phyloP scores from a whole-genome alignment of 2,329 filamentous ascomycete genomes.

The Cyanodermella asteris region DNA sequence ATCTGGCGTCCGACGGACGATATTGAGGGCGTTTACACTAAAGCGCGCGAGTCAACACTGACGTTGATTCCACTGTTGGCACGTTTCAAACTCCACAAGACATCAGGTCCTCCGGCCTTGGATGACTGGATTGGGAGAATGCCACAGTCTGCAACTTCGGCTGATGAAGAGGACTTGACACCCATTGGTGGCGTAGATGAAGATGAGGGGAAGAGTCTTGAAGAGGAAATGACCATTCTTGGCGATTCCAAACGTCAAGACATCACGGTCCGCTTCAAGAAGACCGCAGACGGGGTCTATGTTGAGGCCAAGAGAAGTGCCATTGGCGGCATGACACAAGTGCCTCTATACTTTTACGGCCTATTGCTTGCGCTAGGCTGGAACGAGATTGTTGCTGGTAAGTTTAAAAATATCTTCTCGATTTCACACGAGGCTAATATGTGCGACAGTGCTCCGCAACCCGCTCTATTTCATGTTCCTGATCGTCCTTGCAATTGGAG shows the following conservation, averaged over 20 bases:
- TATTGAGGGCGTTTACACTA: conserved; percentile 87
- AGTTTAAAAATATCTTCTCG: conserved; percentile 24
- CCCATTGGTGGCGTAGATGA: conserved; percentile 90
- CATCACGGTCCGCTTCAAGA: conserved; percentile 87
- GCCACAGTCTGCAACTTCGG: conserved; percentile 49
- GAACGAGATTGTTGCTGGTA: conserved; percentile 93
- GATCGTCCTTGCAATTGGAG: conserved; percentile 50
- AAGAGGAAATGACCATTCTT: conserved; percentile 92
- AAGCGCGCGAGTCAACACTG: conserved; percentile 76
- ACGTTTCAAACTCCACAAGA: conserved; percentile 56
- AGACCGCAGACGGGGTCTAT: conserved; percentile 91
- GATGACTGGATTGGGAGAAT: conserved; percentile 62
- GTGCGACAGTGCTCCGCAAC: conserved; percentile 58
- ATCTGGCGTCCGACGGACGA: conserved; percentile 96
- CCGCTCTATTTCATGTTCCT: conserved; percentile 82
- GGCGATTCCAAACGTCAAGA: conserved; percentile 79
- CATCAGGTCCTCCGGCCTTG: conserved; percentile 58
- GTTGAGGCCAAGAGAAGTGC: conserved; percentile 95
- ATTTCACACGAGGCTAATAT: conserved; percentile 4
- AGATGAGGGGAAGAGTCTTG: conserved; percentile 78
- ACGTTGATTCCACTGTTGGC: conserved; percentile 76
- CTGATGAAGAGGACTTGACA: conserved; percentile 72
- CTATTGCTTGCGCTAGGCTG: conserved; percentile 80
- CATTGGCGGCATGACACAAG: conserved; percentile 82
- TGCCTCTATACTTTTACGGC: conserved; percentile 87